A percentile compares a stretch with the other conserved stretches of the same genome.
These are phyloP conservation scores for Colletotrichum spinosum DNA, from an alignment of 2,329 filamentous ascomycete genomes.

Conservation along the genomic window DNA sequence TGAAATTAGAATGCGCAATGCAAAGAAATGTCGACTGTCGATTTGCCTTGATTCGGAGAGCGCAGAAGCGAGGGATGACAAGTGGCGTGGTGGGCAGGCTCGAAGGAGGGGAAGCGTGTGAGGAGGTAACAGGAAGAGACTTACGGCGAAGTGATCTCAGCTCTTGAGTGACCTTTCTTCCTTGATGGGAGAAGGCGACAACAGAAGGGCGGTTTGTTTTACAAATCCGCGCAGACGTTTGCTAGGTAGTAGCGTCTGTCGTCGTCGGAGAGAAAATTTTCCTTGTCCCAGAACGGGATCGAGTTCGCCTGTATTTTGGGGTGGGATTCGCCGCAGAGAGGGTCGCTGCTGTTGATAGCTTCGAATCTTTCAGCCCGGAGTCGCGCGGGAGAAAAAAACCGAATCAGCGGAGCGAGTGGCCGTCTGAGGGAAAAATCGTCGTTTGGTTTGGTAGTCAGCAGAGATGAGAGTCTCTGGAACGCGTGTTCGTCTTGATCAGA, in stretches of 20 bases:
- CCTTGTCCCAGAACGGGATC: conserved; percentile 35
- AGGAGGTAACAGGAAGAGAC: conserved; percentile 16
- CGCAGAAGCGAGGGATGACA: background rate
- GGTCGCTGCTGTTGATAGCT: conserved; percentile 37
- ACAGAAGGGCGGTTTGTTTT: conserved; percentile 17
- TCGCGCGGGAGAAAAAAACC: conserved; percentile 12
- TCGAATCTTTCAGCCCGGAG: conserved; percentile 30
- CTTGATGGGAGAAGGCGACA: conserved; percentile 26
- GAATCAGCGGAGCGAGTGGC: conserved; percentile 10
- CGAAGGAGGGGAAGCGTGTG: conserved; percentile 22
- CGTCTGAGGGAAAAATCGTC: conserved; percentile 31
- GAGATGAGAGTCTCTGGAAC: conserved; percentile 33
- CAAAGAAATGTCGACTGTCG: background rate
- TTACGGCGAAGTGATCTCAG: conserved; percentile 39
- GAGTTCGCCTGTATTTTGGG: conserved; percentile 35
- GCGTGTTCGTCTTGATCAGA: conserved; percentile 37
- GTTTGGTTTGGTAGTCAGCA: conserved; percentile 10
- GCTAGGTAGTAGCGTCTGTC: conserved; percentile 22
- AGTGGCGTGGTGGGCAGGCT: conserved; percentile 23
- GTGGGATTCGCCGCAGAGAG: conserved; percentile 33
- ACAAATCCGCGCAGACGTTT: conserved; percentile 21
- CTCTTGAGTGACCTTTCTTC: conserved; percentile 36
- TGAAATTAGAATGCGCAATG: conserved; percentile 24
- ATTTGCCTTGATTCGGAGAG: background rate
- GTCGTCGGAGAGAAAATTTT: conserved; percentile 36